These are phyloP conservation scores for Cladosporium sp. DNA, from an alignment of 2,329 filamentous ascomycete genomes.

Conservation along the genomic window DNA sequence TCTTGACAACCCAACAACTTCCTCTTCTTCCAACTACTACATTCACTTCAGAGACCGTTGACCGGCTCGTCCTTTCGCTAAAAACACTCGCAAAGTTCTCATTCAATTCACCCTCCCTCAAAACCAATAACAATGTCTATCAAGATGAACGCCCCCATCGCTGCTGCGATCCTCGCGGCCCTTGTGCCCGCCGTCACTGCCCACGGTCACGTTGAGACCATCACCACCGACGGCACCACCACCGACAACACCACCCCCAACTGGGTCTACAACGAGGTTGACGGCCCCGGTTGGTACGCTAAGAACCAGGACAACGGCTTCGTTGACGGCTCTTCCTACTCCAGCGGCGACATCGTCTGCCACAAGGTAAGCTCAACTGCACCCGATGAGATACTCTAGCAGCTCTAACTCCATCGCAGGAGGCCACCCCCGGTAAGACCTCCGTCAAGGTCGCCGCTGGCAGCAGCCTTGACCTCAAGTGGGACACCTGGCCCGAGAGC, in stretches of 20 bases:
- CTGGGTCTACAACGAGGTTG: slow-evolving; percentile 10
- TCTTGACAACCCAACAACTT: not conserved
- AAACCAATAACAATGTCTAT: slow-evolving; percentile 1
- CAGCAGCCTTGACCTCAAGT: slow-evolving; percentile 10
- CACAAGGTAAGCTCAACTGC: slow-evolving; percentile 50
- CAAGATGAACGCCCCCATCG: slow-evolving; percentile 17
- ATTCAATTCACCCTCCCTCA: not conserved
- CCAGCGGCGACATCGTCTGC: slow-evolving; percentile 28
- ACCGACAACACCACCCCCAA: slow-evolving; percentile 7
- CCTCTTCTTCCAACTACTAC: not conserved
- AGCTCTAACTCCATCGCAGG: slow-evolving; percentile 1
- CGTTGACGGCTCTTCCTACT: slow-evolving; percentile 23
- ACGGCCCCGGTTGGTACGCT: slow-evolving; percentile 14
- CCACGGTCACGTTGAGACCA: slow-evolving; percentile 40
- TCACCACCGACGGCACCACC: slow-evolving; percentile 11
- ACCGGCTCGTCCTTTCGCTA: slow-evolving; percentile 19
- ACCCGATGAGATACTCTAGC: too few species aligned
- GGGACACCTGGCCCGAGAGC: slow-evolving; percentile 57
- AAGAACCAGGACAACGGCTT: slow-evolving; percentile 36
- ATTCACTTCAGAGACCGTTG: slow-evolving; percentile 18
- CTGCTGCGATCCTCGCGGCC: slow-evolving; percentile 16
- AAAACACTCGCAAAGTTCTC: not conserved
- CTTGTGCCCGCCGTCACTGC: slow-evolving; percentile 33
- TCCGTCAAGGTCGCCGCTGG: slow-evolving; percentile 59
- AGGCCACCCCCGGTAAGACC: slow-evolving; percentile 47